phyloP scores from a whole-genome alignment of 176 grass and related monocot genomes.

The Aegilops sharonensis region DNA sequence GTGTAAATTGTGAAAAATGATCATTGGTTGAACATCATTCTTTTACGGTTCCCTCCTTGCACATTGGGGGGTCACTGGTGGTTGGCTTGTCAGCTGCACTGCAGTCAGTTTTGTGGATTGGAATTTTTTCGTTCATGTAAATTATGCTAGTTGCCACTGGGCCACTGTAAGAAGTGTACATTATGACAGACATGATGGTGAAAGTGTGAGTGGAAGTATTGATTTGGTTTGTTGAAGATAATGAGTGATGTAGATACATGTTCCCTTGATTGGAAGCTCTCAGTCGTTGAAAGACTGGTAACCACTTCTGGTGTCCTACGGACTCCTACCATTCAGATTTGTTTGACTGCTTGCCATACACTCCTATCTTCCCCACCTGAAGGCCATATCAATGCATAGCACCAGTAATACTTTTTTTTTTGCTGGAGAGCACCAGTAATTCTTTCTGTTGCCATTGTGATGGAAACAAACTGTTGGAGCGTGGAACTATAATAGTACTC shows the following conservation, averaged over 20 bases:
- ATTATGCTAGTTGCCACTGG: not conserved
- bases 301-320: too few species aligned
- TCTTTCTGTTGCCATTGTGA: not conserved
- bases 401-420: not conserved
- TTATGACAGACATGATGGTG: conserved; percentile 10
- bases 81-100: conserved; percentile 24
- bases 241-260: too few species aligned
- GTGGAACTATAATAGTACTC: too few species aligned
- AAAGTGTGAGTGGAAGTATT: not conserved
- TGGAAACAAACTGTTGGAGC: not conserved
- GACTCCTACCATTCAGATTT: not conserved
- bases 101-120: conserved; percentile 30
- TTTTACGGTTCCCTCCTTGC: not conserved
- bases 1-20: conserved; percentile 14
- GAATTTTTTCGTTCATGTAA: not conserved
- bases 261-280: too few species aligned
- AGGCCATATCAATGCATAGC: not conserved
- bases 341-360: not conserved
- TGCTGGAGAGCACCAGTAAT: not conserved
- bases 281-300: not conserved
- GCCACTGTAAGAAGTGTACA: conserved; percentile 22
- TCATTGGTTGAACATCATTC: conserved; percentile 34
- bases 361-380: not conserved
- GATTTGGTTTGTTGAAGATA: not conserved
- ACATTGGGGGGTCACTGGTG: not conserved